Evolutionary conservation across 768 basidiomycete genomes (phyloP).

Genomic region (Tricholoma bakamatsutake): DNA sequence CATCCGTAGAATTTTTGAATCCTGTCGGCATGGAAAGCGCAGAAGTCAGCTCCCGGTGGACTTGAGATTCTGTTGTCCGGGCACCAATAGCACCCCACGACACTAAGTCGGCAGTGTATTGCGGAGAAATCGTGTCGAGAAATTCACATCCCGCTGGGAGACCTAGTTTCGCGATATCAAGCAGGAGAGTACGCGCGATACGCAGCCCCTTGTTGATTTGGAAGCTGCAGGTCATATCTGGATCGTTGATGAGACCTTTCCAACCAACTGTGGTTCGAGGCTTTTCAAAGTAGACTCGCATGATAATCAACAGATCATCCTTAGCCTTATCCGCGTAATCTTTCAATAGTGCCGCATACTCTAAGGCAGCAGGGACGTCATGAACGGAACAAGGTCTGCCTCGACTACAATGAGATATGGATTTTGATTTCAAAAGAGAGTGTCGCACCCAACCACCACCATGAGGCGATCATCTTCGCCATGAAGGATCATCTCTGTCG

Average conservation of each 20-base stretch:
- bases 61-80: slow-evolving; percentile 88
- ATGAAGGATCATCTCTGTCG: slow-evolving; percentile 71
- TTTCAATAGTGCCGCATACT: slow-evolving; percentile 77
- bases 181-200: slow-evolving; percentile 76
- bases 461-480: slow-evolving; percentile 90
- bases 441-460: slow-evolving; percentile 79
- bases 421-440: not conserved
- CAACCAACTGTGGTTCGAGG: slow-evolving; percentile 95
- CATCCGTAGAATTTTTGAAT: slow-evolving; percentile 98
- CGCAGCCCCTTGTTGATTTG: slow-evolving; percentile 96
- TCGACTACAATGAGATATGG: not conserved
- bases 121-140: slow-evolving; percentile 58
- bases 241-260: slow-evolving; percentile 99
- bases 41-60: slow-evolving; percentile 83
- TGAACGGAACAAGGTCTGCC: slow-evolving; percentile 93
- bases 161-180: slow-evolving; percentile 87
- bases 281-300: slow-evolving; percentile 99
- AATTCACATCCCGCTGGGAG: slow-evolving; percentile 97
- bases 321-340: slow-evolving; percentile 75
- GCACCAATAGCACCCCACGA: slow-evolving; percentile 97
- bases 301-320: slow-evolving; percentile 89
- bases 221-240: slow-evolving; percentile 88
- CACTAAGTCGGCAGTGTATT: slow-evolving; percentile 87
- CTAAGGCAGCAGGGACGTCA: slow-evolving; percentile 77
- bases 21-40: slow-evolving; percentile 94